Evolutionary conservation across 2,329 filamentous ascomycete species (phyloP).

Genomic region (Stenocarpella maydis): DNA sequence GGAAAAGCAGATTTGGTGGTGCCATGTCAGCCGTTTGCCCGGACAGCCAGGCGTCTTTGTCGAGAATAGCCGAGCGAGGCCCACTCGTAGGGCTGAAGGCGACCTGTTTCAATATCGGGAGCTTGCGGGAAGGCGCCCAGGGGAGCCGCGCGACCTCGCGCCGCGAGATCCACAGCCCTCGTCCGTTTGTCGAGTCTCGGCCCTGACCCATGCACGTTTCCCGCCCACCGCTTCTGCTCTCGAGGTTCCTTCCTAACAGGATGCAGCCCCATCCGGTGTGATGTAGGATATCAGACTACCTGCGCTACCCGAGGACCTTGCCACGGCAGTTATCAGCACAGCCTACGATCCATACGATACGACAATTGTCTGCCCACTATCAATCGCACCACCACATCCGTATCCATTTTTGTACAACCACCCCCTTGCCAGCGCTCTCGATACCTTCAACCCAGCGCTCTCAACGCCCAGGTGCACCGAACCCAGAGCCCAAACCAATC

Average conservation of each 20-base stretch:
- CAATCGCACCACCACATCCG: conserved; percentile 34
- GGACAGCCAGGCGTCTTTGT: not conserved
- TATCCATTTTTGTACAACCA: conserved; percentile 19
- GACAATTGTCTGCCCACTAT: conserved; percentile 35
- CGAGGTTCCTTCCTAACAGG: conserved; percentile 4
- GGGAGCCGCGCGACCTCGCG: conserved; percentile 30
- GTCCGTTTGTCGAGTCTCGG: conserved; percentile 24
- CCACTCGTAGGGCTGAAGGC: conserved; percentile 16
- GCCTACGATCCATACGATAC: conserved; percentile 41
- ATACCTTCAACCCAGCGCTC: conserved; percentile 2
- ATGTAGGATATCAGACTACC: not conserved
- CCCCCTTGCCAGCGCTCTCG: conserved; percentile 19
- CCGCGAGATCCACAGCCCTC: conserved; percentile 32
- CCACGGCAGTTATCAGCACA: conserved; percentile 50
- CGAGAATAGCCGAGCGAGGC: conserved; percentile 16
- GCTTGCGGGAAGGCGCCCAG: conserved; percentile 16
- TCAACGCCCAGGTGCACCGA: conserved; percentile 9
- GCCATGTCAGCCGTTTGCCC: conserved; percentile 24
- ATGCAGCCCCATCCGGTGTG: too few species aligned
- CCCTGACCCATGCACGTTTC: conserved; percentile 15
- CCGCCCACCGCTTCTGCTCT: not conserved
- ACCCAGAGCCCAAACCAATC: conserved; percentile 26
- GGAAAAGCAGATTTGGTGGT: conserved; percentile 22
- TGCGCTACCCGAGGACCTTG: conserved; percentile 40
- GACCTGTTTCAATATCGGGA: conserved; percentile 19